Conservation (phyloP, 2,329 filamentous ascomycete genomes). For the Arthrobotrys pseudoclavata region DNA sequence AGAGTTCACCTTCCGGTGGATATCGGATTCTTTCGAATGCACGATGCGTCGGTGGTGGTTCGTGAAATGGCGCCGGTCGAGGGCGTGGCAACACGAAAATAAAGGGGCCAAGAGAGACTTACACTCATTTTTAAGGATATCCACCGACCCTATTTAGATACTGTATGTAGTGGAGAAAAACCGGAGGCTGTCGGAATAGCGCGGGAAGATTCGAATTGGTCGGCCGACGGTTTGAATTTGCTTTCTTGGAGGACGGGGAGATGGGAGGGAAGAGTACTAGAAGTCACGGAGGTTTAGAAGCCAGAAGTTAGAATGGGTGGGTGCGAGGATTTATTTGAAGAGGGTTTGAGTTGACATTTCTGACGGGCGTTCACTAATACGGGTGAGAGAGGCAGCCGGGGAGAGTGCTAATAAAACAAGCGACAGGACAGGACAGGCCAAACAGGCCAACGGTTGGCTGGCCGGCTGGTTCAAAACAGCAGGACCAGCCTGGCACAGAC, state of each 20-base stretch:
- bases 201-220: slow-evolving; percentile 26
- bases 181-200: slow-evolving; percentile 35
- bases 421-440: slow-evolving; percentile 6
- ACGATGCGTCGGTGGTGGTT: slow-evolving; percentile 16
- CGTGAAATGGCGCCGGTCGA: slow-evolving; percentile 15
- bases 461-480: slow-evolving; percentile 17
- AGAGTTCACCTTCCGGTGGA: slow-evolving; percentile 9
- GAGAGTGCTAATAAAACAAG: slow-evolving; percentile 30
- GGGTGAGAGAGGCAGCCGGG: slow-evolving; percentile 4
- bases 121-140: slow-evolving; percentile 53
- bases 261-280: slow-evolving; percentile 14
- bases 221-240: slow-evolving; percentile 11
- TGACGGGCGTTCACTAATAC: not conserved
- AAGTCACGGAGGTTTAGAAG: slow-evolving; percentile 13
- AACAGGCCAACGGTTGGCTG: slow-evolving; percentile 22
- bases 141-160: slow-evolving; percentile 12
- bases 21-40: slow-evolving; percentile 21
- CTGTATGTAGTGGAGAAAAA: not conserved
- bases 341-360: slow-evolving; percentile 31
- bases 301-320: not conserved
- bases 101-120: slow-evolving; percentile 42
- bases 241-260: slow-evolving; percentile 8
- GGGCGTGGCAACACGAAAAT: slow-evolving; percentile 32
- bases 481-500: slow-evolving; percentile 30
- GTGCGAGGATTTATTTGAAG: slow-evolving; percentile 33